phyloP scores from a whole-genome alignment of 78 protist species.

The Dictyostelium intermedium region DNA sequence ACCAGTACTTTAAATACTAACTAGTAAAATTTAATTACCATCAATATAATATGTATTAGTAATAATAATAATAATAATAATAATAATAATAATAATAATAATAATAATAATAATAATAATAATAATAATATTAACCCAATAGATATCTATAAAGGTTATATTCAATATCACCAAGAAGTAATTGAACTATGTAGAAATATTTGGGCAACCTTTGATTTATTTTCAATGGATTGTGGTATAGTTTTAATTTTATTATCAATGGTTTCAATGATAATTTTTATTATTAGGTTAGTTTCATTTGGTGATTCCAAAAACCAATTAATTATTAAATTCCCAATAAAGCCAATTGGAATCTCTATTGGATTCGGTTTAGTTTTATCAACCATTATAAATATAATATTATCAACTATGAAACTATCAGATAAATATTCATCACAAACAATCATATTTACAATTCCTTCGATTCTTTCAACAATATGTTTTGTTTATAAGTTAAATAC shows the following conservation, averaged over 20 bases:
- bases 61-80: too few relatives aligned
- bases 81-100: too few relatives aligned
- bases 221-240: constrained; percentile 49
- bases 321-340: not conserved
- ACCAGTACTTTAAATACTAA: too few relatives aligned
- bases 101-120: too few relatives aligned
- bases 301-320: not conserved
- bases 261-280: not conserved
- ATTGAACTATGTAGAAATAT: constrained; percentile 56
- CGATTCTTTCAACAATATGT: not conserved
- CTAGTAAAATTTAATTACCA: too few relatives aligned
- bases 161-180: constrained; percentile 12
- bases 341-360: not conserved
- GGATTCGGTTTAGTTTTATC: not conserved
- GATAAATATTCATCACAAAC: not conserved
- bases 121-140: not conserved
- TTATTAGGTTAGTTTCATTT: not conserved
- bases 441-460: not conserved
- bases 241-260: constrained; percentile 2
- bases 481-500: not conserved
- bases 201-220: constrained; percentile 78
- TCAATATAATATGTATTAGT: too few relatives aligned
- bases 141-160: not conserved
- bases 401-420: not conserved
- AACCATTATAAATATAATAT: not conserved